These are phyloP conservation scores for Calamus simplicifolius DNA, from an alignment of 176 grass and related monocot genomes.

Conservation along the genomic window DNA sequence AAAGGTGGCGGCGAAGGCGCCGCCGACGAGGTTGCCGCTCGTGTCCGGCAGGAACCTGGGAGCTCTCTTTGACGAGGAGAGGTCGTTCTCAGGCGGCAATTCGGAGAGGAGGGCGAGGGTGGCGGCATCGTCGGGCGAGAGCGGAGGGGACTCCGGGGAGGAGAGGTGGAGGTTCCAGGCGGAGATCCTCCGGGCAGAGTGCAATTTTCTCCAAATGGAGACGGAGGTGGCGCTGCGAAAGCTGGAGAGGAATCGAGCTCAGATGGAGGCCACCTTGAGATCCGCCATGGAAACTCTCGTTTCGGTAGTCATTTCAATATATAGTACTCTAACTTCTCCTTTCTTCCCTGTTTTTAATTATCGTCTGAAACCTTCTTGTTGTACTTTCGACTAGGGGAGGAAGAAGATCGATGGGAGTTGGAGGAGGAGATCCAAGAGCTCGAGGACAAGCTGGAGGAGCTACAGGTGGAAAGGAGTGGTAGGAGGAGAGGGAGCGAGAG, in stretches of 20 bases:
- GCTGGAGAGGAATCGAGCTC: constrained; percentile 64
- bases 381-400: constrained; percentile 56
- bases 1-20: constrained; percentile 3
- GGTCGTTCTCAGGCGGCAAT: constrained; percentile 12
- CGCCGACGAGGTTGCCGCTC: background rate
- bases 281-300: constrained; percentile 69
- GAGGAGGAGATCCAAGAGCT: constrained; percentile 65
- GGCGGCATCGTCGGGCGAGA: constrained; percentile 19
- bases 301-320: constrained; percentile 28
- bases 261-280: constrained; percentile 58
- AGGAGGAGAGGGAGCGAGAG: constrained; percentile 22
- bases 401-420: constrained; percentile 65
- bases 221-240: constrained; percentile 67
- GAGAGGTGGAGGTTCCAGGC: constrained; percentile 92
- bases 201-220: constrained; percentile 89
- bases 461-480: constrained; percentile 55
- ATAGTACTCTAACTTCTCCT: background rate
- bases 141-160: constrained; percentile 23
- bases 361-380: background rate
- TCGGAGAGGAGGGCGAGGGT: constrained; percentile 33
- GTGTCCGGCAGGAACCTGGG: constrained; percentile 29
- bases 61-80: constrained; percentile 60
- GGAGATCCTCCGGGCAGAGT: constrained; percentile 88
- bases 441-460: constrained; percentile 62
- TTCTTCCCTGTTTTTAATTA: no score